A percentile compares a stretch with the other conserved stretches of the same genome.
Evolutionary conservation across 108 stramenopile species (phyloP).

Genomic region (Parietichytrium sp.): DNA sequence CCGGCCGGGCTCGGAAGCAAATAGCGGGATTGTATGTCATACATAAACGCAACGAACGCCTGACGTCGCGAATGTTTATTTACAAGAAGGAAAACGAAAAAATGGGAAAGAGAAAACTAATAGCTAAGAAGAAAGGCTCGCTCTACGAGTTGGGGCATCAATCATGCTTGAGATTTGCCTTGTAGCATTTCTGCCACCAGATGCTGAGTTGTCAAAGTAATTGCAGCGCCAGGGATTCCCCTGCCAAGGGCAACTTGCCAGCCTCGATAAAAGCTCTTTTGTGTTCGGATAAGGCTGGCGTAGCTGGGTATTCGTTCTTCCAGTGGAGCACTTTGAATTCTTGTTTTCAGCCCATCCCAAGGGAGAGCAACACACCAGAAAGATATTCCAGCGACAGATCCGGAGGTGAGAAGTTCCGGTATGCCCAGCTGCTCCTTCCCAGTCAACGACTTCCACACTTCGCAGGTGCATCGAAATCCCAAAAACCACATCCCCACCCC

Average conservation of each 20-base stretch:
- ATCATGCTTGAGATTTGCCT: no score
- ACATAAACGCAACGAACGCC: no score
- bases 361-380: slow-evolving; percentile 46
- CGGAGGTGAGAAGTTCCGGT: neutral
- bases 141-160: no score
- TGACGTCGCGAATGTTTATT: no score
- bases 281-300: neutral
- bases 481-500: slow-evolving; percentile 38
- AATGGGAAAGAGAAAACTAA: no score
- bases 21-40: no score
- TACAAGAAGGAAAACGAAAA: no score
- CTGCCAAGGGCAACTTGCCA: neutral
- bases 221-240: slow-evolving; percentile 34
- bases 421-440: neutral
- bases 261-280: neutral
- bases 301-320: neutral
- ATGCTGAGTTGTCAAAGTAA: no score
- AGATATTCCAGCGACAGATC: slow-evolving; percentile 35
- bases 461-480: neutral
- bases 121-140: no score
- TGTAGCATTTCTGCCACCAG: no score
- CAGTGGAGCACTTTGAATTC: neutral
- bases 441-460: no score
- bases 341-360: slow-evolving; percentile 32
- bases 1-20: no score